A percentile compares a stretch with the other conserved stretches of the same genome.
Conservation (phyloP, 371 early-diverging fungal species). For the Circinella minor region DNA sequence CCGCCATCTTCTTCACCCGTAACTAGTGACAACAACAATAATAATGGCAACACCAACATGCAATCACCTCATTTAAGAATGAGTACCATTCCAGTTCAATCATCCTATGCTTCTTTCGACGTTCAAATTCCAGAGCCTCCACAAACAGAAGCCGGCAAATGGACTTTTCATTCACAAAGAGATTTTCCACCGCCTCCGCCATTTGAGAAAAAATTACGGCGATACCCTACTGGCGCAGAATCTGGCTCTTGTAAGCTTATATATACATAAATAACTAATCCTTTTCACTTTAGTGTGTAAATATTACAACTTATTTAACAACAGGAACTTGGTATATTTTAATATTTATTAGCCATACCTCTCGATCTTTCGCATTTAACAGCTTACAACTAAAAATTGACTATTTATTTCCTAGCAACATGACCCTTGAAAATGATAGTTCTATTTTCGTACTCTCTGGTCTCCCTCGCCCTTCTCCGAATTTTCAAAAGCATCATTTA, state of each 20-base stretch:
- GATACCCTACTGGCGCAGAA: constrained; percentile 55
- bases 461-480: too few species aligned
- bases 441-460: too few species aligned
- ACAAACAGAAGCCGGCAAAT: constrained; percentile 52
- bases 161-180: constrained; percentile 53
- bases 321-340: not conserved
- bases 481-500: too few species aligned
- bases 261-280: too few species aligned
- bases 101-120: constrained; percentile 38
- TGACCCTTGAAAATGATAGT: too few species aligned
- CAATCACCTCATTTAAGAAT: constrained; percentile 35
- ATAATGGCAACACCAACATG: not conserved
- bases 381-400: constrained; percentile 11
- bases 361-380: constrained; percentile 48
- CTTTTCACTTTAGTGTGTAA: too few species aligned
- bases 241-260: constrained; percentile 51
- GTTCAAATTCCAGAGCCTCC: constrained; percentile 53
- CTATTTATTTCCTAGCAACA: too few species aligned
- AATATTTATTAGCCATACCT: constrained; percentile 32
- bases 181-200: constrained; percentile 55
- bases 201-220: constrained; percentile 46
- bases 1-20: not conserved
- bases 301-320: not conserved
- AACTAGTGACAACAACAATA: not conserved
- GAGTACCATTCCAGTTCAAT: constrained; percentile 48